Conservation (phyloP, 23 red algal genomes). For the Gracilaria caudata region DNA sequence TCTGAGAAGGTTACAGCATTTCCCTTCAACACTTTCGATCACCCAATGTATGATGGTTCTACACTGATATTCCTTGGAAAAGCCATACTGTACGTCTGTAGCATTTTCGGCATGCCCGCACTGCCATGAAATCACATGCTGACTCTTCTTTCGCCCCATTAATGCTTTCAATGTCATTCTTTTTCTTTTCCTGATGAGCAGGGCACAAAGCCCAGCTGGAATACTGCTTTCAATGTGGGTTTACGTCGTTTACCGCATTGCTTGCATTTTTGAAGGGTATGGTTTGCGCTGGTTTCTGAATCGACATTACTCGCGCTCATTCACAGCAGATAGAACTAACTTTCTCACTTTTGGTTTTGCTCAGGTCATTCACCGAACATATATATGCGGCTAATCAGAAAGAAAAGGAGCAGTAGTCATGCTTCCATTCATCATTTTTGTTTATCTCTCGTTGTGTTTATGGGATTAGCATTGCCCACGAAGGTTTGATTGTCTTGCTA, state of each 20-base stretch:
- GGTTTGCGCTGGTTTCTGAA: not conserved
- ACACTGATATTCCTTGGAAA: conserved; percentile 81
- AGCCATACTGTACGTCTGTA: conserved; percentile 73
- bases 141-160: not conserved
- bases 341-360: not conserved
- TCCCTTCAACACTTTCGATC: conserved; percentile 76
- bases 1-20: conserved; percentile 79
- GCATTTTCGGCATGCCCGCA: not conserved
- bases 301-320: not conserved
- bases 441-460: not conserved
- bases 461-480: too few relatives aligned
- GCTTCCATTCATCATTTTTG: not conserved
- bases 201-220: conserved; percentile 68
- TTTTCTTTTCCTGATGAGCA: conserved; percentile 7
- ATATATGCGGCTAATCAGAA: conserved; percentile 43
- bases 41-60: conserved; percentile 98
- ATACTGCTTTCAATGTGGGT: conserved; percentile 82
- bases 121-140: not conserved
- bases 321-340: not conserved
- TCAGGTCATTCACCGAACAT: conserved; percentile 43
- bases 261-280: conserved; percentile 83
- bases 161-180: not conserved
- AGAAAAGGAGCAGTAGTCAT: conserved; percentile 9
- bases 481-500: too few relatives aligned
- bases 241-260: conserved; percentile 85